These are phyloP conservation scores for Diversispora epigaea DNA, from an alignment of 192 early-diverging fungal species.

Conservation along the genomic window DNA sequence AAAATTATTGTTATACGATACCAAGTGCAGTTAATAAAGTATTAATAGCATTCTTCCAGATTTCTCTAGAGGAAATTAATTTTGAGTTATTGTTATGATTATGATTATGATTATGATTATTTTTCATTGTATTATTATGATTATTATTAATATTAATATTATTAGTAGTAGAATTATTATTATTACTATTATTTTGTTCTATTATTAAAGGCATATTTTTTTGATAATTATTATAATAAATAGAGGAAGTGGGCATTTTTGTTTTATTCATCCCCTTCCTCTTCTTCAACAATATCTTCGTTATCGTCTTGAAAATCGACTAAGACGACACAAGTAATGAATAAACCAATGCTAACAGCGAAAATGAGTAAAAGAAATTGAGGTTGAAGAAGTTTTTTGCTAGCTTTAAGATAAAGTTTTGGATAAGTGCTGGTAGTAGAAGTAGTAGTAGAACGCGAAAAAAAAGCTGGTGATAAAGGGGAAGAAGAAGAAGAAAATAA, in stretches of 20 bases:
- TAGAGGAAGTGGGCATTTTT: not conserved
- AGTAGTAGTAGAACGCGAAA: no score
- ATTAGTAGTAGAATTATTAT: no score
- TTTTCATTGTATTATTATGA: not conserved
- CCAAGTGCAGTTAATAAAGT: slow-evolving; percentile 22
- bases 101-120: not conserved
- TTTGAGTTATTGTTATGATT: not conserved
- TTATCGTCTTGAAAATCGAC: slow-evolving; percentile 24
- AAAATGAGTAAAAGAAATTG: slow-evolving; percentile 18
- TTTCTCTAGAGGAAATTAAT: not conserved
- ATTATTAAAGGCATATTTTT: no score
- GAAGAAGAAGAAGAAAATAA: not conserved
- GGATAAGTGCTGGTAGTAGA: not conserved
- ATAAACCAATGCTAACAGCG: slow-evolving; percentile 4
- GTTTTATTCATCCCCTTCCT: slow-evolving; percentile 2
- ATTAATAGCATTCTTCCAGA: slow-evolving; percentile 23
- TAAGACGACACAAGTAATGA: slow-evolving; percentile 5
- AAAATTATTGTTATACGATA: not conserved
- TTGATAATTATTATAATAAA: not conserved
- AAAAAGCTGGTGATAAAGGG: not conserved
- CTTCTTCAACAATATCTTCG: slow-evolving; percentile 8
- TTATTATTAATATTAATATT: not conserved
- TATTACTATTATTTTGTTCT: no score
- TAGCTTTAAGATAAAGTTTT: slow-evolving; percentile 5
- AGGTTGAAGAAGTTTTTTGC: slow-evolving; percentile 22